Evolutionary conservation across 768 basidiomycete species (phyloP).

Genomic region (Hypsizygus marmoreus): DNA sequence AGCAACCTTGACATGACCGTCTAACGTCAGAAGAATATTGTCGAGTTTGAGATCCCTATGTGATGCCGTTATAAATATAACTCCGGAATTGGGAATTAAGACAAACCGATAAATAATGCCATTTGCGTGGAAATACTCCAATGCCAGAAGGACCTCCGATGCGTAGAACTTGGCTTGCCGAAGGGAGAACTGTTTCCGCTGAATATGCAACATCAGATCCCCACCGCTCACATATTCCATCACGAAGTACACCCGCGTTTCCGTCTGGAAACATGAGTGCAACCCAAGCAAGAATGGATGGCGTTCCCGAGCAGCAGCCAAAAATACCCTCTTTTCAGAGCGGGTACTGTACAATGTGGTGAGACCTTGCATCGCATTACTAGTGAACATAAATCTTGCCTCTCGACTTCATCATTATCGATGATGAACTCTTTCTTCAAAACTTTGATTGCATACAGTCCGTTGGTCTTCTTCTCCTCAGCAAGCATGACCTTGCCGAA

Average conservation of each 20-base stretch:
- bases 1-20: slow-evolving; percentile 98
- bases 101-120: slow-evolving; percentile 97
- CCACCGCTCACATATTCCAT: slow-evolving; percentile 99
- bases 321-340: slow-evolving; percentile 97
- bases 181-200: slow-evolving; percentile 97
- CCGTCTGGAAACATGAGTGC: slow-evolving; percentile 99
- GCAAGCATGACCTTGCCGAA: slow-evolving; percentile 99
- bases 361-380: slow-evolving; percentile 7
- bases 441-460: slow-evolving; percentile 98
- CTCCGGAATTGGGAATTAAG: background rate
- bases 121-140: slow-evolving; percentile 98
- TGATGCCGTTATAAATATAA: slow-evolving; percentile 4
- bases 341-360: slow-evolving; percentile 70
- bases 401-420: slow-evolving; percentile 99
- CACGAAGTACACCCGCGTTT: slow-evolving; percentile 98
- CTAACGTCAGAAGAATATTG: slow-evolving; percentile 94
- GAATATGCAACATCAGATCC: slow-evolving; percentile 99
- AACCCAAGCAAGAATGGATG: slow-evolving; percentile 97
- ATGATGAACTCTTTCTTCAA: slow-evolving; percentile 99
- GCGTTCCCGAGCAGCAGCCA: slow-evolving; percentile 94
- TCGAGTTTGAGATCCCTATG: slow-evolving; percentile 94
- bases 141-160: slow-evolving; percentile 89
- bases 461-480: slow-evolving; percentile 92
- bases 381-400: slow-evolving; percentile 45
- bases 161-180: slow-evolving; percentile 99